Evolutionary conservation across 352 stramenopile species (phyloP), one percentile per base, ranked within the genome.

Genomic region (Phytophthora pluvialis): DNA sequence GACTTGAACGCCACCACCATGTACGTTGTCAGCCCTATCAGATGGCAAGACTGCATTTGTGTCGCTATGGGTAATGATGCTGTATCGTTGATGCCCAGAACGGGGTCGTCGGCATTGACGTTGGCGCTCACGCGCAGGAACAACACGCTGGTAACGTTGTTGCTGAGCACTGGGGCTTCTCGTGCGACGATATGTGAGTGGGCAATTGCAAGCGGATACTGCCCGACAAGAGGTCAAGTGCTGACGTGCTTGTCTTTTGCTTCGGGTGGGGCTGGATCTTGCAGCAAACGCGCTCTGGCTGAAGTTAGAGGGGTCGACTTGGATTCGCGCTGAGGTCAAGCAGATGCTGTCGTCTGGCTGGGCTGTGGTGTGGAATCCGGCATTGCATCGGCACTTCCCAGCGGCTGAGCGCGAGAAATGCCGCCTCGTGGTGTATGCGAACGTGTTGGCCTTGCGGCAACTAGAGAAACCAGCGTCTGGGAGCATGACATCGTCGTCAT

Each of bases 1-100:
- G 73, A 94, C 48, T 42, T 92, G 35, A 92, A 94, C 54, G 72
- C 72, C 2, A 73, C 67, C 43, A 88, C 81, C 16, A 71, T 81
- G 83, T 93, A 82, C 9, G 15, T 10, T 31, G 32, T n/a, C 6
- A 44, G 3, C 18, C 26, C 21, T 21, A 21, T 21, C 21, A 21
- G 21, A 21, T 21, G 21, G 21, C 21, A 21, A 21, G 8, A 6
- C 15, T 26, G n/a, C 29, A 5, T 26, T 36, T 4, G 10, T 46
- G n/a, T 36, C 21, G 26, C 26, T 21, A 49, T 13, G 31, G 21
- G 45, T 3, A 5, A 38, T 39, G 38, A 28, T 60, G n/a, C 15
- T 56, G 28, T 44, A 9, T 26, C 33, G 9, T 13, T 56, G 42
- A 7, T 39, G 11, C 4, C 47, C 42, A 92, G 83, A 32, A 66